These are phyloP conservation scores for Haplosporangium sp. DNA, from an alignment of 371 early-diverging fungal species.

Conservation along the genomic window DNA sequence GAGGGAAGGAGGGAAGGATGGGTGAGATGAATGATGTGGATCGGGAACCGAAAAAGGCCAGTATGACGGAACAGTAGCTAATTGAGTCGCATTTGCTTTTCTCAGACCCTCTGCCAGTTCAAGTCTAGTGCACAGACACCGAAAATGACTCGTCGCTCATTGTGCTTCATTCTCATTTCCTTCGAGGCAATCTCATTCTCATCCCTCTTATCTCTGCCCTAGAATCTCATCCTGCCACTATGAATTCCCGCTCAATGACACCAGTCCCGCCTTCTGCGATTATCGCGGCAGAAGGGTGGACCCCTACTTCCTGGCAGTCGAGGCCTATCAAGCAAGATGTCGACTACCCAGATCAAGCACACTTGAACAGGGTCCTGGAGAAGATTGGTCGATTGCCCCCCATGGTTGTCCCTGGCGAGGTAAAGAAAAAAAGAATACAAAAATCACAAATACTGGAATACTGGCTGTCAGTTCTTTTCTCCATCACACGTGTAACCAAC, in stretches of 20 bases:
- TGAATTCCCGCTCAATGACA: conserved; percentile 17
- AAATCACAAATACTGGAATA: too few relatives aligned
- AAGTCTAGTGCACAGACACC: too few relatives aligned
- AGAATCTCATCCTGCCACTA: background rate
- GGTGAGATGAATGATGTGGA: conserved; percentile 3
- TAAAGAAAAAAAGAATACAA: conserved; percentile 46
- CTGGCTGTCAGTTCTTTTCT: too few relatives aligned
- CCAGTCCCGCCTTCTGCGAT: conserved; percentile 24
- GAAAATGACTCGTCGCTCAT: background rate
- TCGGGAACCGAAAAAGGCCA: background rate
- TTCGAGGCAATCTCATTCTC: conserved; percentile 1
- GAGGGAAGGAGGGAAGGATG: conserved; percentile 9
- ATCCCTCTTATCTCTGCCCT: background rate
- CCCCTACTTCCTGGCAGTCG: conserved; percentile 82
- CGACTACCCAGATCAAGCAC: conserved; percentile 80
- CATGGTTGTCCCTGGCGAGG: conserved; percentile 91
- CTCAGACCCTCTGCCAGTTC: too few relatives aligned
- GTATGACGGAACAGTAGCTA: too few relatives aligned
- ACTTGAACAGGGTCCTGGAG: conserved; percentile 74
- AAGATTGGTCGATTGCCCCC: conserved; percentile 89
- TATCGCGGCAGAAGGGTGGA: conserved; percentile 68
- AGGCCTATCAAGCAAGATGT: conserved; percentile 94
- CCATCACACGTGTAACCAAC: too few relatives aligned
- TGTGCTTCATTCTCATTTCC: background rate
- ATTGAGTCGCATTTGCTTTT: too few relatives aligned